Evolutionary conservation across 768 basidiomycete genomes (phyloP).

Genomic region (Saitozyma podzolica): DNA sequence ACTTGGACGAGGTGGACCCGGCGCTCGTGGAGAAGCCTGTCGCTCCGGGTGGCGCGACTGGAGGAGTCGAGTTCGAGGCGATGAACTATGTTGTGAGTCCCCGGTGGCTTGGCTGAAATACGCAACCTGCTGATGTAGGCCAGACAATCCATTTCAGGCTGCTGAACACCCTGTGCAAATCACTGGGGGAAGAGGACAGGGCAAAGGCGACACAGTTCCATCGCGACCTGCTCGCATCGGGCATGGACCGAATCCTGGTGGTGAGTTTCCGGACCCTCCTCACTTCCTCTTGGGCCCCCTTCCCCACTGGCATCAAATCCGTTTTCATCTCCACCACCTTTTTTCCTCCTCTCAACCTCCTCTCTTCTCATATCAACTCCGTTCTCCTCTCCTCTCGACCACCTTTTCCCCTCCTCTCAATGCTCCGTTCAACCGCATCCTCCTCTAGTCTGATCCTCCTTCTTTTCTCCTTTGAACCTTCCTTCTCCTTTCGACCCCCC

Average conservation of each 20-base stretch:
- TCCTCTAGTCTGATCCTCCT: no score
- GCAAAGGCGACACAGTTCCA: slow-evolving; percentile 72
- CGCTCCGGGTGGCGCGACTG: slow-evolving; percentile 97
- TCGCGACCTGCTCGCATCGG: slow-evolving; percentile 80
- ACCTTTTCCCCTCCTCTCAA: no score
- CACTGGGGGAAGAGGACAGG: slow-evolving; percentile 66
- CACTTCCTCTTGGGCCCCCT: neutral
- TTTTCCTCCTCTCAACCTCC: no score
- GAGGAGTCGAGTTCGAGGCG: slow-evolving; percentile 96
- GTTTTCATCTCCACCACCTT: no score
- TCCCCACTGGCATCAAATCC: no score
- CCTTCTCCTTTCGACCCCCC: no score
- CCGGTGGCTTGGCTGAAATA: neutral
- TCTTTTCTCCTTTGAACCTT: no score
- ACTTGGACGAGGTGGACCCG: slow-evolving; percentile 77
- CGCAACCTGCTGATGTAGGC: slow-evolving; percentile 1
- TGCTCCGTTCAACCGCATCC: no score
- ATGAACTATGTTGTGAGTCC: slow-evolving; percentile 85
- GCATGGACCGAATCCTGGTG: slow-evolving; percentile 83
- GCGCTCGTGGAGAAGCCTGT: slow-evolving; percentile 70
- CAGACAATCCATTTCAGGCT: slow-evolving; percentile 87
- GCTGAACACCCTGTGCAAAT: slow-evolving; percentile 73
- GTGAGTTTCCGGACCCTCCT: slow-evolving; percentile 57
- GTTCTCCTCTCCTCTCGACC: no score
- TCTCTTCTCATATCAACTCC: no score